Percentiles rank a stretch among this genome's conserved stretches.
phyloP scores from a whole-genome alignment of 176 grass and related monocot genomes.

The Stipa capillata region DNA sequence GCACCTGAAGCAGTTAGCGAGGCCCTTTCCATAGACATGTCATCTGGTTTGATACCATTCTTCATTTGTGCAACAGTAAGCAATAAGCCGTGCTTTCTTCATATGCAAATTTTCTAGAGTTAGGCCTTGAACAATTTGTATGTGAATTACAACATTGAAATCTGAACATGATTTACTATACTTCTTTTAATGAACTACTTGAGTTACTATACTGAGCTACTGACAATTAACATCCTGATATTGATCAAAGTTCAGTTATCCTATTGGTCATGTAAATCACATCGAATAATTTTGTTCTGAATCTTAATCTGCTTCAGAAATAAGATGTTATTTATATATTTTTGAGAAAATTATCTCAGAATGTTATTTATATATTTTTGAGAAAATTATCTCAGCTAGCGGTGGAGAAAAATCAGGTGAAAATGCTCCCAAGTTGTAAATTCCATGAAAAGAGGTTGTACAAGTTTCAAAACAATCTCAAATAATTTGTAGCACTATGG shows the following conservation, averaged over 20 bases:
- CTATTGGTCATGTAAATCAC: not conserved
- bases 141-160: not conserved
- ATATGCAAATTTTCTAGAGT: not conserved
- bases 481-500: not conserved
- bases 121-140: not conserved
- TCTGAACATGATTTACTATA: not conserved
- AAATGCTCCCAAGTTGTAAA: not conserved
- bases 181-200: not conserved
- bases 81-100: not conserved
- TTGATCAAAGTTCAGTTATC: not conserved
- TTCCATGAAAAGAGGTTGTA: not conserved
- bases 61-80: constrained; percentile 76
- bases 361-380: too few relatives aligned
- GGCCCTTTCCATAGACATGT: constrained; percentile 41
- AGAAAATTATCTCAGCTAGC: too few relatives aligned
- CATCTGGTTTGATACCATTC: constrained; percentile 63
- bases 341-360: too few relatives aligned
- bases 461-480: not conserved
- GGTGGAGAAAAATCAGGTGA: not conserved
- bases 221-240: not conserved
- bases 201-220: not conserved
- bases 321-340: not conserved
- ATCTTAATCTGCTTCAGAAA: not conserved
- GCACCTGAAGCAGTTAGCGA: constrained; percentile 29
- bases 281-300: not conserved